Conservation (phyloP, 768 basidiomycete species). For the Naganishia friedmannii region DNA sequence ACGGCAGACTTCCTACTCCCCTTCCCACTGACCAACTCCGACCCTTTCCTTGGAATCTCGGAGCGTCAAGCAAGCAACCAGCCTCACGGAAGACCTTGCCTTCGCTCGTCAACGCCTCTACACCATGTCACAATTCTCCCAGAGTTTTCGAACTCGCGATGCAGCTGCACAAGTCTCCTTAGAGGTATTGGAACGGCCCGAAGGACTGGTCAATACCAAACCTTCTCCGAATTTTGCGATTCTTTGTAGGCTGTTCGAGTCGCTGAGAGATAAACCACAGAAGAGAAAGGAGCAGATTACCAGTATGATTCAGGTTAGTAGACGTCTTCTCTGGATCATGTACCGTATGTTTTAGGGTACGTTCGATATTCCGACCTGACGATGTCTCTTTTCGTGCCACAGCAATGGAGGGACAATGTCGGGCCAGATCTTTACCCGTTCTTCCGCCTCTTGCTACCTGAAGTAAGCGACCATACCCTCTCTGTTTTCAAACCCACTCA, state of each 20-base stretch:
- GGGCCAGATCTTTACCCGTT: constrained; percentile 87
- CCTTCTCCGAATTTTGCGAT: constrained; percentile 37
- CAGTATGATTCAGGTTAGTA: constrained; percentile 72
- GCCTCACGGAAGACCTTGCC: neutral
- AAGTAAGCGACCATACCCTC: constrained; percentile 59
- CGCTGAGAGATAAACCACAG: constrained; percentile 70
- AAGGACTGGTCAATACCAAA: constrained; percentile 35
- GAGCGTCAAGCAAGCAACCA: neutral
- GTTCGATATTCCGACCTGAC: neutral
- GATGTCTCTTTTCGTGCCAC: constrained; percentile 54
- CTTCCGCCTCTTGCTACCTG: constrained; percentile 82
- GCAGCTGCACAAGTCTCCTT: constrained; percentile 17
- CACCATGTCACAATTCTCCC: constrained; percentile 16
- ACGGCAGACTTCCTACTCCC: too few relatives aligned
- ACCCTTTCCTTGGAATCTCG: too few relatives aligned
- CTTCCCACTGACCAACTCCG: too few relatives aligned
- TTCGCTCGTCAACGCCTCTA: neutral
- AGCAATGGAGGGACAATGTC: constrained; percentile 74
- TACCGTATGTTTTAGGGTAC: neutral
- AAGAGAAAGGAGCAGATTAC: constrained; percentile 67
- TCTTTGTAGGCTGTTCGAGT: constrained; percentile 65
- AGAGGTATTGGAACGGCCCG: constrained; percentile 32
- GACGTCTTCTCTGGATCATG: constrained; percentile 43
- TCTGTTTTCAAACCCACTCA: too few relatives aligned
- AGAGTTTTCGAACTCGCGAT: constrained; percentile 3